Conservation (phyloP, 306 rosid genomes). For the Chamaecrista fasciculata region DNA sequence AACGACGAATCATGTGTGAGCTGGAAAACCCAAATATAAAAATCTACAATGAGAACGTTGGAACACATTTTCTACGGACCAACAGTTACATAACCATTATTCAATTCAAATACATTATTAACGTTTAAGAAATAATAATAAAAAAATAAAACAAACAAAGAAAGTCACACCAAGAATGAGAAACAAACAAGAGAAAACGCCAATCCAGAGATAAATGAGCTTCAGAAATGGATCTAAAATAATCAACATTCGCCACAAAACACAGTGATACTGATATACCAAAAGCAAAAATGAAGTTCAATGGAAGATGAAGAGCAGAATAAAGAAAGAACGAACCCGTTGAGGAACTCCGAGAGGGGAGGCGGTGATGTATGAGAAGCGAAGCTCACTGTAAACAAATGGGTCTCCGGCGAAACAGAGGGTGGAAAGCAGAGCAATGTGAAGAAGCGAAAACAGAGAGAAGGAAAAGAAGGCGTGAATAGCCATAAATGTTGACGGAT, state of each 20-base stretch:
- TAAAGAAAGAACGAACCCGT: constrained; percentile 34
- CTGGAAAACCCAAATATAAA: neutral
- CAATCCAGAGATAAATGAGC: neutral
- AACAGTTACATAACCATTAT: neutral
- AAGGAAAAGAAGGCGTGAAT: constrained; percentile 22
- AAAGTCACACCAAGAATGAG: too few species aligned
- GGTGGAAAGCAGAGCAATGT: constrained; percentile 34
- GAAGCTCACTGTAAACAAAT: constrained; percentile 42
- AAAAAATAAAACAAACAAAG: neutral
- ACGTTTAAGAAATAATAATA: neutral
- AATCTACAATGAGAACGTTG: neutral
- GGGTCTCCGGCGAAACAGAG: constrained; percentile 58
- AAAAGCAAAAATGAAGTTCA: neutral
- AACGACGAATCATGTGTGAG: neutral
- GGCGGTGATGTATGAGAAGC: constrained; percentile 52
- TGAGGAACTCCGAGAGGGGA: constrained; percentile 69
- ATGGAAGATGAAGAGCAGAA: neutral
- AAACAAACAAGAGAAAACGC: neutral
- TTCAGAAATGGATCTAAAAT: neutral
- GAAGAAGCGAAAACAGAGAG: constrained; percentile 29
- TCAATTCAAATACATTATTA: neutral
- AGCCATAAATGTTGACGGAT: constrained; percentile 29
- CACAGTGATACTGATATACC: neutral
- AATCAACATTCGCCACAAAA: neutral
- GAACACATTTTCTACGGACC: neutral